These are phyloP conservation scores for Candida anutae DNA, from an alignment of 1,139 yeast genomes.

Conservation along the genomic window DNA sequence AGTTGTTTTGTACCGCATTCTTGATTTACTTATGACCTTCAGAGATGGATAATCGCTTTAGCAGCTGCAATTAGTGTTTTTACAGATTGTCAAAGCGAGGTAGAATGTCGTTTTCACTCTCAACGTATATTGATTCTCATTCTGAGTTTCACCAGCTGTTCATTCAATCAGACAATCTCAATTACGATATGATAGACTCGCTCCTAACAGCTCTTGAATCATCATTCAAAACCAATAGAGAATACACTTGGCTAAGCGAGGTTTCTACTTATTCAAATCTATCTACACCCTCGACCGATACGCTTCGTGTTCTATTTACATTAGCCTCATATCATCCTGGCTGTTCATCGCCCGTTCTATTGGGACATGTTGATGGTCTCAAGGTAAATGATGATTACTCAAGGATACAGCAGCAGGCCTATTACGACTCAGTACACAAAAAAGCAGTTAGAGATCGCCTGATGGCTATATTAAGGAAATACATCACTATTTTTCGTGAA, in stretches of 20 bases:
- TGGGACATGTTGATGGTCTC: constrained; percentile 11
- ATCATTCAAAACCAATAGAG: constrained; percentile 8
- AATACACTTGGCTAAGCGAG: constrained; percentile 1
- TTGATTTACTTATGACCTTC: too few species aligned
- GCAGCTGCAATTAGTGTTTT: constrained; percentile 2
- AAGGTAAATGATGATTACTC: constrained; percentile 14
- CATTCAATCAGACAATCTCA: too few species aligned
- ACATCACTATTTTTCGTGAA: constrained; percentile 4
- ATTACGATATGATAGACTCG: constrained; percentile 16
- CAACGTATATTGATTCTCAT: constrained; percentile 9
- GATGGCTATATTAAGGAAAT: constrained; percentile 9
- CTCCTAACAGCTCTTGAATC: constrained; percentile 20
- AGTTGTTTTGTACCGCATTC: too few species aligned
- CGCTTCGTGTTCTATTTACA: constrained; percentile 25
- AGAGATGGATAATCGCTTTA: too few species aligned
- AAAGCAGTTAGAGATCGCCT: constrained; percentile 18
- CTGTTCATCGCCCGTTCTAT: constrained; percentile 17
- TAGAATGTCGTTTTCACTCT: constrained; percentile 4
- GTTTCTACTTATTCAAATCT: constrained; percentile 2
- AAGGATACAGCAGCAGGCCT: constrained; percentile 13
- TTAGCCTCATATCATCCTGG: constrained; percentile 20
- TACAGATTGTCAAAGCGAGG: too few species aligned
- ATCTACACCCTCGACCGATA: constrained; percentile 16
- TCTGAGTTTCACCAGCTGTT: constrained; percentile 11
- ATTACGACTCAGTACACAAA: constrained; percentile 13